These are phyloP conservation scores for Tylopilus felleus DNA, from an alignment of 768 basidiomycete species.

Conservation along the genomic window DNA sequence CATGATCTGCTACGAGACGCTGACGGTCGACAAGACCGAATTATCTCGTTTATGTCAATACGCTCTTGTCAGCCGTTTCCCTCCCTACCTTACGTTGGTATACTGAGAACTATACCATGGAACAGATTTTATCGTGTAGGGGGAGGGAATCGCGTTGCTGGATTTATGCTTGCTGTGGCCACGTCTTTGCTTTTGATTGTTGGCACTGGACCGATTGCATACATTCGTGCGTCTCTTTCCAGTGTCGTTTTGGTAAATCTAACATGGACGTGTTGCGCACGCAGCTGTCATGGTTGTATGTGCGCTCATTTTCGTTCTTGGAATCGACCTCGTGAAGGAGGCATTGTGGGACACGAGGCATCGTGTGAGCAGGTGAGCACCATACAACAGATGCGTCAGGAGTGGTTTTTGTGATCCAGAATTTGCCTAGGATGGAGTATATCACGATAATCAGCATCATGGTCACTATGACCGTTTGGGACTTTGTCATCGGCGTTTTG, in stretches of 20 bases:
- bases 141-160: conserved; percentile 78
- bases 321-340: conserved; percentile 91
- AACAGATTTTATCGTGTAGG: conserved; percentile 88
- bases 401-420: conserved; percentile 1
- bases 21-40: conserved; percentile 54
- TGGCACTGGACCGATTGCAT: conserved; percentile 89
- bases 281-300: conserved; percentile 89
- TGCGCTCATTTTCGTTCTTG: conserved; percentile 90
- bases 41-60: conserved; percentile 87
- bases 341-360: conserved; percentile 94
- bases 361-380: conserved; percentile 70
- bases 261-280: neutral
- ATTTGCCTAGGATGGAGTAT: conserved; percentile 59
- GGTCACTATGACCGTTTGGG: conserved; percentile 89
- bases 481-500: conserved; percentile 91
- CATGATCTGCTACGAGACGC: neutral
- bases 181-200: conserved; percentile 70
- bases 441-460: conserved; percentile 84
- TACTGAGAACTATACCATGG: neutral
- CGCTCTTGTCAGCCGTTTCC: conserved; percentile 54
- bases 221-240: conserved; percentile 63
- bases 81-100: neutral
- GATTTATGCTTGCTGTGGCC: conserved; percentile 78
- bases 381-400: neutral
- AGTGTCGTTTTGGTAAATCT: neutral